Evolutionary conservation across 1,139 yeast species (phyloP).

Genomic region (Chernovozyma sophiae-reginae): DNA sequence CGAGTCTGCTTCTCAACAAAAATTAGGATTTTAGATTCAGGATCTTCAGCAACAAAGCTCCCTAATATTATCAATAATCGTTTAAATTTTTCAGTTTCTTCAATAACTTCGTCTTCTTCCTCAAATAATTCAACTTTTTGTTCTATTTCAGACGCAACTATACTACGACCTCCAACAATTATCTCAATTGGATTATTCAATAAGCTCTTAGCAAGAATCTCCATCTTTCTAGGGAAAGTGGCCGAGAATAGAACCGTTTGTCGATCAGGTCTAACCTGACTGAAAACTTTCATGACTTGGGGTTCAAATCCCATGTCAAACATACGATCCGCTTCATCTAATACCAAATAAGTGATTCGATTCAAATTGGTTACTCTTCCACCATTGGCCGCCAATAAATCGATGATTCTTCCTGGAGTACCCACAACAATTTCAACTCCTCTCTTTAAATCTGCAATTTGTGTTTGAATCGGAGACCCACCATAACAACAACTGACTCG

Average conservation of each 20-base stretch:
- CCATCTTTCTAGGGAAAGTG: slow-evolving; percentile 83
- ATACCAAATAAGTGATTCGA: slow-evolving; percentile 73
- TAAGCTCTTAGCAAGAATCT: slow-evolving; percentile 63
- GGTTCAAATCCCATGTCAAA: slow-evolving; percentile 98
- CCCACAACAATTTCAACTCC: slow-evolving; percentile 85
- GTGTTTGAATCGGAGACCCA: slow-evolving; percentile 82
- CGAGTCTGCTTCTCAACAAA: slow-evolving; percentile 85
- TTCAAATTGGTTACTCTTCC: slow-evolving; percentile 72
- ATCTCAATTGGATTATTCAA: slow-evolving; percentile 68
- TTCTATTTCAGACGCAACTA: slow-evolving; percentile 76
- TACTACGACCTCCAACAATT: slow-evolving; percentile 75
- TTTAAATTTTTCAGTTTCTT: slow-evolving; percentile 41
- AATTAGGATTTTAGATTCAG: slow-evolving; percentile 52
- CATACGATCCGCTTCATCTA: slow-evolving; percentile 97
- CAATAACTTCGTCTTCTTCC: slow-evolving; percentile 29
- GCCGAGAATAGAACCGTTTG: slow-evolving; percentile 96
- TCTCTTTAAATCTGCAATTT: slow-evolving; percentile 73
- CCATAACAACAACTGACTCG: slow-evolving; percentile 82
- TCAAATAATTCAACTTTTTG: slow-evolving; percentile 66
- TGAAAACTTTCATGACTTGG: slow-evolving; percentile 78
- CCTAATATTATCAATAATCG: slow-evolving; percentile 54
- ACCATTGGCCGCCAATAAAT: slow-evolving; percentile 75
- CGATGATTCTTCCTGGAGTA: slow-evolving; percentile 95
- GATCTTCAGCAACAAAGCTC: slow-evolving; percentile 24
- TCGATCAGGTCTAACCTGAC: slow-evolving; percentile 76